phyloP scores from a whole-genome alignment of 1,139 yeast genomes.

The Eremothecium gossypii region DNA sequence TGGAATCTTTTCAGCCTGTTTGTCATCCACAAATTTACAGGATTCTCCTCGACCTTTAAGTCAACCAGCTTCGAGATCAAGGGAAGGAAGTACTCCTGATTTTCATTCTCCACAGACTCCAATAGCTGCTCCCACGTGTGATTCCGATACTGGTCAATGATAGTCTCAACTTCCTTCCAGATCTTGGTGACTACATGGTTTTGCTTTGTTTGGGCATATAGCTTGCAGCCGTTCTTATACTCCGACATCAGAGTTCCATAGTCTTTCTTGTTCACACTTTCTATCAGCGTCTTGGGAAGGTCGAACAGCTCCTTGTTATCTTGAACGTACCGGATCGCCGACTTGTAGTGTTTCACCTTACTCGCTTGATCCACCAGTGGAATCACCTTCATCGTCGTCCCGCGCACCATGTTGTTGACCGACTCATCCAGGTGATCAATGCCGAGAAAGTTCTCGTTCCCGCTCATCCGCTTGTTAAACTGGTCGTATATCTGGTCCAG shows the following conservation, averaged over 20 bases:
- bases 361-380: slow-evolving; percentile 63
- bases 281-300: slow-evolving; percentile 52
- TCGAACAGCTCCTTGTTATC: slow-evolving; percentile 59
- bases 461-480: slow-evolving; percentile 34
- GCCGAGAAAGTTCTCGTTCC: slow-evolving; percentile 13
- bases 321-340: slow-evolving; percentile 55
- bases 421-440: slow-evolving; percentile 38
- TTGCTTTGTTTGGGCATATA: slow-evolving; percentile 18
- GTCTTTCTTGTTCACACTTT: slow-evolving; percentile 48
- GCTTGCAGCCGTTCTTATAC: slow-evolving; percentile 48
- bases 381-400: slow-evolving; percentile 61
- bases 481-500: slow-evolving; percentile 50
- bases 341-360: slow-evolving; percentile 50
- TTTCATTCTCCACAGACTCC: slow-evolving; percentile 23
- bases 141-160: slow-evolving; percentile 56
- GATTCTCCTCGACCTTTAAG: slow-evolving; percentile 51
- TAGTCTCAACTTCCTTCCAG: slow-evolving; percentile 58
- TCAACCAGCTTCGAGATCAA: slow-evolving; percentile 52
- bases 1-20: slow-evolving; percentile 37
- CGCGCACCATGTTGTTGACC: slow-evolving; percentile 40
- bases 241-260: slow-evolving; percentile 65
- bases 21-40: slow-evolving; percentile 53
- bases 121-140: slow-evolving; percentile 54
- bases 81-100: slow-evolving; percentile 41
- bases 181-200: slow-evolving; percentile 38